Base-by-base conservation (phyloP, 2,329 filamentous ascomycete genomes). In the Arthrobotrys conoides region DNA sequence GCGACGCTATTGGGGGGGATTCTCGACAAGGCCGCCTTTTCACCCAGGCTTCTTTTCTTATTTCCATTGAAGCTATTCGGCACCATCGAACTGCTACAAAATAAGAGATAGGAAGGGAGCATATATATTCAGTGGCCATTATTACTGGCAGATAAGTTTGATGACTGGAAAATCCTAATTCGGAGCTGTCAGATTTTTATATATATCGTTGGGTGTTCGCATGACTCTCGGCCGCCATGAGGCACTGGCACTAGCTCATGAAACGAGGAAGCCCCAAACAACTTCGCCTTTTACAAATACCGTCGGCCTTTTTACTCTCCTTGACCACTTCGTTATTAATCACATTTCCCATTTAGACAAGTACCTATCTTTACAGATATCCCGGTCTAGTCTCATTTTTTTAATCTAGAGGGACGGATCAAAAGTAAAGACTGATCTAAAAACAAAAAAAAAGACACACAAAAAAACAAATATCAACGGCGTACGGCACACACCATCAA, bases 281-380 rank as follows among this genome's bases (percentile, higher is more conserved):
- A 78, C 75, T 46, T 72, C 75, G 64, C 68, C 59, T 77, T 65
- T 76, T 78, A 78, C 75, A 78, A 78, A 78, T 78, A 78, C 61
- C 41, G 22, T 27, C 61, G 44, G 46, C 22, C 22, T 68, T 18
- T 64, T 64, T n/a, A n/a, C 55, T 59, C 16, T 10, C 3, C 33
- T 59, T 68, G 53, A 53, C 41, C 20, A 46, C 49, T 49, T 64
- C n/a, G 64, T 68, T 78, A 69, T 68, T 69, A 71, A 68, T 72
- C 75, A 78, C 68, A 61, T 30, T 48, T 72, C 38, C 63, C 75
- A 36, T 30, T 69, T 67, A 64, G 68, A 68, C 6, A 30, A 30
- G 27, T 72, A 63, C 48, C 53, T n/a, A 24, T 44, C 8, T 18
- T 48, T 36, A 70, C 55, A 53, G 24, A 22, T 49, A 33, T 30